phyloP scores from a whole-genome alignment of 2,329 filamentous ascomycete genomes.

The Venturia pyrina region DNA sequence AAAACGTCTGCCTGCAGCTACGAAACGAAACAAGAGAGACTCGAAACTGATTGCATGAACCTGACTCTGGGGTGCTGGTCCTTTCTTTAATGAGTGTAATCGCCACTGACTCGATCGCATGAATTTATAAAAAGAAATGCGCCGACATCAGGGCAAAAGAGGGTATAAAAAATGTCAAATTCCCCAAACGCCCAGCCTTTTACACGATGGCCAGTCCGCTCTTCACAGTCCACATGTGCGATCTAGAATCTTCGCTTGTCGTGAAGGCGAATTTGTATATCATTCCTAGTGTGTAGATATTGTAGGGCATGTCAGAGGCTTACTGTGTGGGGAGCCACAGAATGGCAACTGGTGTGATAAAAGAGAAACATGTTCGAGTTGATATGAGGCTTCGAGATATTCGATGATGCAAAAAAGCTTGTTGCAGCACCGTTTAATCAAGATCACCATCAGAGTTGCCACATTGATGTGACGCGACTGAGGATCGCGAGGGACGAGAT shows the following conservation, averaged over 20 bases:
- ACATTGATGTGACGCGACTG: background rate
- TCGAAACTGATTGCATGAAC: background rate
- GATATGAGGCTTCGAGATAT: background rate
- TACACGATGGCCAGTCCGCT: background rate
- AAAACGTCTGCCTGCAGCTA: background rate
- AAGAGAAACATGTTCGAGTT: background rate
- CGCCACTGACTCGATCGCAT: background rate
- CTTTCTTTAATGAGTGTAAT: background rate
- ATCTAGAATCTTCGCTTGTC: background rate
- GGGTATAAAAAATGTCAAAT: background rate
- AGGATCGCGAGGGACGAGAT: background rate
- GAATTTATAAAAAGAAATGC: background rate
- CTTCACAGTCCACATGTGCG: background rate
- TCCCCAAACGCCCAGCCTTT: background rate
- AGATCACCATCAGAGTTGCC: background rate
- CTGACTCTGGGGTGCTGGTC: background rate
- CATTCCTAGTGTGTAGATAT: background rate
- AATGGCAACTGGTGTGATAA: background rate
- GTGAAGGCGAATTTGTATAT: background rate
- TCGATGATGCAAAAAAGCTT: background rate
- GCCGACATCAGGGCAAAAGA: background rate
- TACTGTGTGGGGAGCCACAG: background rate
- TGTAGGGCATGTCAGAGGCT: background rate
- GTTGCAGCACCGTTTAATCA: background rate
- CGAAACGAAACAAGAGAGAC: constrained; percentile 1